Percentiles rank a stretch among this genome's conserved stretches.
Evolutionary conservation across 2,329 filamentous ascomycete species (phyloP).

Genomic region (Juglanconis sp.): DNA sequence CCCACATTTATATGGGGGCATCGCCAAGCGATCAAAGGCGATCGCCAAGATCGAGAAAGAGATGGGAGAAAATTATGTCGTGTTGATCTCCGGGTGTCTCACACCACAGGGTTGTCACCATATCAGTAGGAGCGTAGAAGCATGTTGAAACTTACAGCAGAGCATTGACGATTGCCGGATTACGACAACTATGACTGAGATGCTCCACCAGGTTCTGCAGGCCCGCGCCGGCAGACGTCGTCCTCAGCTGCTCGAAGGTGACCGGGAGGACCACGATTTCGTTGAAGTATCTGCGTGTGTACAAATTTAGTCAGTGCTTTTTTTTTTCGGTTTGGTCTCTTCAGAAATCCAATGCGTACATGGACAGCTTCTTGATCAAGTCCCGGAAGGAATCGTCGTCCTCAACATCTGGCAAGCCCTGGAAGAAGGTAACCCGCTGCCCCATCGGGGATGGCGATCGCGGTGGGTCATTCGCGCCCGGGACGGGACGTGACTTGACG

Average conservation of each 20-base stretch:
- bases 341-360: slow-evolving; percentile 37
- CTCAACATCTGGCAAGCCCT: slow-evolving; percentile 51
- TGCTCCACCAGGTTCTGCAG: slow-evolving; percentile 60
- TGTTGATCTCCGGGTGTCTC: neutral
- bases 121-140: neutral
- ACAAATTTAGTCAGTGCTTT: neutral
- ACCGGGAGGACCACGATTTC: slow-evolving; percentile 62
- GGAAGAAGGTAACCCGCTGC: slow-evolving; percentile 23
- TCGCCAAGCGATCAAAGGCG: neutral
- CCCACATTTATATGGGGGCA: neutral
- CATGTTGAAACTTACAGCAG: slow-evolving; percentile 56
- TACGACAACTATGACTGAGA: slow-evolving; percentile 59
- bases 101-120: neutral
- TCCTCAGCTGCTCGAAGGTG: slow-evolving; percentile 71
- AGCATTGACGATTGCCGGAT: slow-evolving; percentile 69
- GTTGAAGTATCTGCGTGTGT: slow-evolving; percentile 53
- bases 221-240: slow-evolving; percentile 59
- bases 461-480: slow-evolving; percentile 24
- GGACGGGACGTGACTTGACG: slow-evolving; percentile 35
- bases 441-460: slow-evolving; percentile 35
- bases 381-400: slow-evolving; percentile 59
- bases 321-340: neutral
- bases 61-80: too few relatives aligned
- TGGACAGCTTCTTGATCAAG: slow-evolving; percentile 64
- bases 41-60: neutral